phyloP scores from a whole-genome alignment of 2,329 filamentous ascomycete genomes.

The Fusarium nematophilum region DNA sequence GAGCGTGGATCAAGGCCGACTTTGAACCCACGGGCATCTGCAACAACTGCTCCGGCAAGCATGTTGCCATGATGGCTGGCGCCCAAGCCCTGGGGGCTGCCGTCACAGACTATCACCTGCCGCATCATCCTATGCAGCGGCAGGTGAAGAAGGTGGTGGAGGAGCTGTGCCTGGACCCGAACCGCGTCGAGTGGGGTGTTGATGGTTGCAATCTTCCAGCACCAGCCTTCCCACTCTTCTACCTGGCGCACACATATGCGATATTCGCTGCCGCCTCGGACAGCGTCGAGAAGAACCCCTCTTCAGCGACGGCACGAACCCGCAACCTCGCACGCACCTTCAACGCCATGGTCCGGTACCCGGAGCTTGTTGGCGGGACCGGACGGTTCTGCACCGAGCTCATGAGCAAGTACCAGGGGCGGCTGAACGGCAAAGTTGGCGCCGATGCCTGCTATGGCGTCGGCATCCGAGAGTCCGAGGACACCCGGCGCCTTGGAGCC shows the following conservation, averaged over 20 bases:
- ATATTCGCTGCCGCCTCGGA: constrained; percentile 51
- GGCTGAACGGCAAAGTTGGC: constrained; percentile 59
- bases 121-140: constrained; percentile 52
- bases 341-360: constrained; percentile 54
- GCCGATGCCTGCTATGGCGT: constrained; percentile 62
- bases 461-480: constrained; percentile 52
- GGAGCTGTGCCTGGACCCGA: constrained; percentile 46
- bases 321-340: constrained; percentile 51
- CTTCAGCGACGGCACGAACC: constrained; percentile 15
- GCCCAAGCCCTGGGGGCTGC: constrained; percentile 50
- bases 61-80: constrained; percentile 59
- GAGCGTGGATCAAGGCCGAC: constrained; percentile 52
- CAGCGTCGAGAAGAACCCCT: not conserved
- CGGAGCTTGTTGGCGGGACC: constrained; percentile 58
- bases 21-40: constrained; percentile 52
- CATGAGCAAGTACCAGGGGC: constrained; percentile 53
- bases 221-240: constrained; percentile 54
- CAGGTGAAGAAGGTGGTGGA: constrained; percentile 51
- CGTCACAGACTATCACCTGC: constrained; percentile 50
- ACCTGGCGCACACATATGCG: constrained; percentile 51
- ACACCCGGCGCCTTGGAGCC: constrained; percentile 51
- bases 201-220: constrained; percentile 62
- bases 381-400: constrained; percentile 59
- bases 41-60: constrained; percentile 63
- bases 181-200: constrained; percentile 53